Conservation (phyloP, 2,329 filamentous ascomycete genomes). For the Fusarium sp. region DNA sequence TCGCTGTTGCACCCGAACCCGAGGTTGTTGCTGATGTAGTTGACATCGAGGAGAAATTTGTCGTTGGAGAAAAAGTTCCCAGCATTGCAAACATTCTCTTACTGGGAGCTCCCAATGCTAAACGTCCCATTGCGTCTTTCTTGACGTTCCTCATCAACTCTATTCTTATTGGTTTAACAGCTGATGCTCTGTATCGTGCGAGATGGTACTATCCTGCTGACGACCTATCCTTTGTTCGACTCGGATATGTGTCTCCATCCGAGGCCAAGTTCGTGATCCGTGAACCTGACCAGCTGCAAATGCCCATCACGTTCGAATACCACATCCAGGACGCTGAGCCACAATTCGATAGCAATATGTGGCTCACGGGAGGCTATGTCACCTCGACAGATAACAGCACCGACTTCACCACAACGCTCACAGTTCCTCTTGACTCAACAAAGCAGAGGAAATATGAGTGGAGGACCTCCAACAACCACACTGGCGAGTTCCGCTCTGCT, state of each 20-base stretch:
- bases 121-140: conserved; percentile 75
- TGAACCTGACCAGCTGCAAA: conserved; percentile 81
- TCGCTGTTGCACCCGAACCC: conserved; percentile 49
- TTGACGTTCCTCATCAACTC: conserved; percentile 81
- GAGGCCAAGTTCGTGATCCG: conserved; percentile 87
- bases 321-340: conserved; percentile 67
- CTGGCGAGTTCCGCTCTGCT: conserved; percentile 84
- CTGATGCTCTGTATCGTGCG: conserved; percentile 85
- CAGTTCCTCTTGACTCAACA: conserved; percentile 73
- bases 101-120: conserved; percentile 81
- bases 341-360: conserved; percentile 70
- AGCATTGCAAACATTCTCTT: conserved; percentile 76
- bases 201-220: conserved; percentile 77
- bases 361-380: conserved; percentile 77
- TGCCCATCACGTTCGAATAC: conserved; percentile 82
- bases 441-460: conserved; percentile 87
- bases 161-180: conserved; percentile 75
- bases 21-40: conserved; percentile 65
- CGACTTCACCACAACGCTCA: conserved; percentile 84
- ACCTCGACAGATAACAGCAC: conserved; percentile 79
- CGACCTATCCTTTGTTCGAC: conserved; percentile 86
- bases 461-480: conserved; percentile 87
- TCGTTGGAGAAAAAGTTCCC: conserved; percentile 70
- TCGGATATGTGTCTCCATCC: conserved; percentile 87
- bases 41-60: conserved; percentile 74